Percentiles rank a stretch among this genome's conserved stretches.
phyloP scores from a whole-genome alignment of 2,329 filamentous ascomycete genomes.

The Fusarium pseudoanthophilum region DNA sequence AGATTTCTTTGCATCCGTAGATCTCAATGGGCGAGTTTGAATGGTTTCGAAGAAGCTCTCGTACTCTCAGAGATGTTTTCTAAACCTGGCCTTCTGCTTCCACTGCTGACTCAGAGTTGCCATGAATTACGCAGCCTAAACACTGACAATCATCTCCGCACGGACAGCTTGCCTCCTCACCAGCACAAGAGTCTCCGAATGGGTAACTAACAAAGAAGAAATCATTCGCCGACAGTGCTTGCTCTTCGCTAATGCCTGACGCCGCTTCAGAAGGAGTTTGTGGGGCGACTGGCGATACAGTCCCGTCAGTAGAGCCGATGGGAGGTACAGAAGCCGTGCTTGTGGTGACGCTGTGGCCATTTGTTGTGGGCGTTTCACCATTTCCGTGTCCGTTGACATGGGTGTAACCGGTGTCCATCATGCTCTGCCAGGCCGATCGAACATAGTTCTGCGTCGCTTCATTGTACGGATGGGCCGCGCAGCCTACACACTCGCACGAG shows the following conservation, averaged over 20 bases:
- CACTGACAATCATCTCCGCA: slow-evolving; percentile 71
- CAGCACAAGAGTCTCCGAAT: slow-evolving; percentile 59
- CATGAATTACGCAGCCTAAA: slow-evolving; percentile 66
- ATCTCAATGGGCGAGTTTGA: not conserved
- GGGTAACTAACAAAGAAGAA: slow-evolving; percentile 70
- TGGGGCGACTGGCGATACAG: slow-evolving; percentile 53
- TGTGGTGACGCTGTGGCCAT: slow-evolving; percentile 21
- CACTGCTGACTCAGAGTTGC: slow-evolving; percentile 40
- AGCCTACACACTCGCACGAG: slow-evolving; percentile 74
- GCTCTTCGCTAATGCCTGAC: slow-evolving; percentile 60
- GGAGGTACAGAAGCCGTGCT: slow-evolving; percentile 31
- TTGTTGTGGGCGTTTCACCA: slow-evolving; percentile 32
- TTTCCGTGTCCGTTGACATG: slow-evolving; percentile 42
- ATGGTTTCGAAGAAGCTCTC: not conserved
- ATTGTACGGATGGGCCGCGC: slow-evolving; percentile 75
- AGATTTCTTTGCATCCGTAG: not conserved
- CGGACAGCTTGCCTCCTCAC: slow-evolving; percentile 62
- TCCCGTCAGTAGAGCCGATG: slow-evolving; percentile 40
- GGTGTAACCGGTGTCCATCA: slow-evolving; percentile 48
- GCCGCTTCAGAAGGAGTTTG: slow-evolving; percentile 61
- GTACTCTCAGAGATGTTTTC: not conserved
- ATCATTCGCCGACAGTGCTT: slow-evolving; percentile 61
- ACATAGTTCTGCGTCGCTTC: slow-evolving; percentile 67
- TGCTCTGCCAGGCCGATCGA: slow-evolving; percentile 58
- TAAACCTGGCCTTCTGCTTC: slow-evolving; percentile 16